Evolutionary conservation across 2,329 filamentous ascomycete species (phyloP).

Genomic region (Xenoacremonium recifei): DNA sequence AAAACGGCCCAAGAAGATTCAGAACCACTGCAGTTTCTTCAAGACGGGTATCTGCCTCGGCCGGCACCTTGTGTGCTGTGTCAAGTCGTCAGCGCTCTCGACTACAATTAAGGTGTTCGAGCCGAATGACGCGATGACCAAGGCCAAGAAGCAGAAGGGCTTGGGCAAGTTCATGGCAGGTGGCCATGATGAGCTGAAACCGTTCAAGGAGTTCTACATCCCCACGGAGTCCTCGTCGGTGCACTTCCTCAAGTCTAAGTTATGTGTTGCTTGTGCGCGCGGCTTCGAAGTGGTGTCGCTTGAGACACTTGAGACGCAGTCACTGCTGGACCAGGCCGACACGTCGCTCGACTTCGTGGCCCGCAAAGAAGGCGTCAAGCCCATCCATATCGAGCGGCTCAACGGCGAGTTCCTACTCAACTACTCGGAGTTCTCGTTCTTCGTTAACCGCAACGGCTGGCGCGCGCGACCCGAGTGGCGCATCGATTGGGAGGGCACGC

Average conservation of each 20-base stretch:
- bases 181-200: slow-evolving; percentile 91
- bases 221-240: slow-evolving; percentile 97
- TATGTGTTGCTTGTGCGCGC: slow-evolving; percentile 92
- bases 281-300: slow-evolving; percentile 97
- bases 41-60: slow-evolving; percentile 94
- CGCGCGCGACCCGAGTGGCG: slow-evolving; percentile 93
- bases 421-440: slow-evolving; percentile 98
- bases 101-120: slow-evolving; percentile 99
- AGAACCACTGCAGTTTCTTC: slow-evolving; percentile 98
- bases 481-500: slow-evolving; percentile 95
- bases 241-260: slow-evolving; percentile 93
- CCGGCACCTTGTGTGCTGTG: slow-evolving; percentile 90
- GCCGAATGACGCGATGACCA: slow-evolving; percentile 90
- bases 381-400: slow-evolving; percentile 95
- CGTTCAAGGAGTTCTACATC: slow-evolving; percentile 99
- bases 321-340: slow-evolving; percentile 93
- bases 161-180: slow-evolving; percentile 93
- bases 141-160: slow-evolving; percentile 93
- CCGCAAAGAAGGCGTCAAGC: slow-evolving; percentile 87
- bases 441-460: slow-evolving; percentile 98
- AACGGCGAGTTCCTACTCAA: slow-evolving; percentile 97
- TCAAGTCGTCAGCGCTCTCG: slow-evolving; percentile 89
- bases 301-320: slow-evolving; percentile 97
- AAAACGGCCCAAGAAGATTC: slow-evolving; percentile 92
- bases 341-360: slow-evolving; percentile 97